Conservation (phyloP, 2,329 filamentous ascomycete genomes). For the Graphilbum fragrans region DNA sequence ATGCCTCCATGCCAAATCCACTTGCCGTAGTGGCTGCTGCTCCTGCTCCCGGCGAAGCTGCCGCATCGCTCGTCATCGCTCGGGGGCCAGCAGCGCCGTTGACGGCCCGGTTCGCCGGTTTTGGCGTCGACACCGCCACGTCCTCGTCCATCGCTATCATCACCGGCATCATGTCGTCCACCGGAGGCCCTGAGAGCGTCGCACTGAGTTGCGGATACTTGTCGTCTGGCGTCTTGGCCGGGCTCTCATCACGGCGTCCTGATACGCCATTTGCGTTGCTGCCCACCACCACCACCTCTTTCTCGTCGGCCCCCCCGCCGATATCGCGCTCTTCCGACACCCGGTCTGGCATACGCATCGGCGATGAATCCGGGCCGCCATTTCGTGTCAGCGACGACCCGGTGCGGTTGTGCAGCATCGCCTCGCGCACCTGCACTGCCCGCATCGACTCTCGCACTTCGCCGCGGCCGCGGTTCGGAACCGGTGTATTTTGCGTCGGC, state of each 20-base stretch:
- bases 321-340: slow-evolving; percentile 49
- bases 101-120: slow-evolving; percentile 11
- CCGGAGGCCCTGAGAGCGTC: slow-evolving; percentile 45
- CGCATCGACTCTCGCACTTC: slow-evolving; percentile 79
- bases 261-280: background rate
- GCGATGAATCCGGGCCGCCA: slow-evolving; percentile 45
- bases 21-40: background rate
- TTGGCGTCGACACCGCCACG: slow-evolving; percentile 12
- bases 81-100: too few relatives aligned
- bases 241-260: slow-evolving; percentile 23
- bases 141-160: slow-evolving; percentile 19
- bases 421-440: slow-evolving; percentile 43
- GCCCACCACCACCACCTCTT: background rate
- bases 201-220: slow-evolving; percentile 44
- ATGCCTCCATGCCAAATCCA: background rate
- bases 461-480: slow-evolving; percentile 69
- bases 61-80: background rate
- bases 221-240: slow-evolving; percentile 53
- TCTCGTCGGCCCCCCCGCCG: slow-evolving; percentile 9
- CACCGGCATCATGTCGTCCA: slow-evolving; percentile 29
- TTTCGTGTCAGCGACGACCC: slow-evolving; percentile 28
- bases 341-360: slow-evolving; percentile 43
- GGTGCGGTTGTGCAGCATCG: slow-evolving; percentile 35
- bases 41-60: slow-evolving; percentile 1
- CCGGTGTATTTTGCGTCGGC: slow-evolving; percentile 67